Evolutionary conservation across 2,329 filamentous ascomycete genomes (phyloP).

Genomic region (Fusarium anthophilum): DNA sequence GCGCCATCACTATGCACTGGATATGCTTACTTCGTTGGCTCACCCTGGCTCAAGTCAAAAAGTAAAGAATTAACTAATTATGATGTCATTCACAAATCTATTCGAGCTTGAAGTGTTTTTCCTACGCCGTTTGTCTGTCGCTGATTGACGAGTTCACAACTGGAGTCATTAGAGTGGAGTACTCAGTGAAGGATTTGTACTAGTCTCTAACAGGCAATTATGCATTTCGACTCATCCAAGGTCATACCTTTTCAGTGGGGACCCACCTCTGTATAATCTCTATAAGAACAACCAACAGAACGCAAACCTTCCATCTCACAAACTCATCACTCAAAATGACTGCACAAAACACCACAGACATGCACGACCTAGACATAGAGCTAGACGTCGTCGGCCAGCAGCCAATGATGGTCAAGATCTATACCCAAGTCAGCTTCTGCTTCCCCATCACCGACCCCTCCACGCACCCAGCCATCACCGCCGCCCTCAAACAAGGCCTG

Average conservation of each 20-base stretch:
- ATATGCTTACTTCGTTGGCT: too few species aligned
- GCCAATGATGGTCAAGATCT: slow-evolving; percentile 51
- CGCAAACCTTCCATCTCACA: not conserved
- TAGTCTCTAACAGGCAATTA: not conserved
- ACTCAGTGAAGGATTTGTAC: fast-evolving
- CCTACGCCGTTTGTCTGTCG: fast-evolving
- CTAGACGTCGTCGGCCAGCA: slow-evolving; percentile 56
- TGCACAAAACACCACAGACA: not conserved
- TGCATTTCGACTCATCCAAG: slow-evolving; percentile 15
- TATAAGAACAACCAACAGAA: not conserved
- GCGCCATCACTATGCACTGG: too few species aligned
- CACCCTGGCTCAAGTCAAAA: fast-evolving
- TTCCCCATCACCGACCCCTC: slow-evolving; percentile 46
- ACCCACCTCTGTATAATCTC: fast-evolving
- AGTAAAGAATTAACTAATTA: fast-evolving
- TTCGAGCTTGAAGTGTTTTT: fast-evolving
- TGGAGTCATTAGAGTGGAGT: fast-evolving
- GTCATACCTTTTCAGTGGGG: not conserved
- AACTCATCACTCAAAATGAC: not conserved
- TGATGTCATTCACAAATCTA: fast-evolving
- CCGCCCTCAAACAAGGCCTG: slow-evolving; percentile 49
- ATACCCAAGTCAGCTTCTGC: slow-evolving; percentile 56
- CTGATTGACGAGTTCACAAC: not conserved
- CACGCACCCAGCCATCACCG: slow-evolving; percentile 40
- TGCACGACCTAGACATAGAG: slow-evolving; percentile 28